phyloP scores from a whole-genome alignment of 176 grass and related monocot genomes.

The Tillandsia fasciculata region DNA sequence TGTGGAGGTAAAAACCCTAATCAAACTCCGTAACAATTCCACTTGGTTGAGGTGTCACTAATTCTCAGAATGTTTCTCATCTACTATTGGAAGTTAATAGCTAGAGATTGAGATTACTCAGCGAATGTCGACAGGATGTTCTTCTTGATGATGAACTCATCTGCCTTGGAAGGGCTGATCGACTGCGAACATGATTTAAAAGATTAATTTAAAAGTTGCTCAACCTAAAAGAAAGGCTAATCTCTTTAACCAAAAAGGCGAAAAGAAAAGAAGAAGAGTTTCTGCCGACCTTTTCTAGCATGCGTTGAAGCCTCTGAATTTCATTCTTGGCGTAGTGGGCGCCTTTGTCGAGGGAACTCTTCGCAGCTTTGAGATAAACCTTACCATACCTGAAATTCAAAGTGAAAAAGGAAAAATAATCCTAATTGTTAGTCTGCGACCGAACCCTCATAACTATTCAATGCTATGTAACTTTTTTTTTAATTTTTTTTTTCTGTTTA shows the following conservation, averaged over 20 bases:
- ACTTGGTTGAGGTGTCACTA: background rate
- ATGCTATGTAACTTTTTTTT: background rate
- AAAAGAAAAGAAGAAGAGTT: background rate
- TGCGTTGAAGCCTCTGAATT: constrained; percentile 71
- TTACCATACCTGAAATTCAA: constrained; percentile 56
- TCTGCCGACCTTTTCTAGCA: constrained; percentile 63
- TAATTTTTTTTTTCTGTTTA: background rate
- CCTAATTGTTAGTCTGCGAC: background rate
- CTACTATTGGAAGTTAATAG: constrained; percentile 11
- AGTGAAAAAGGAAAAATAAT: background rate
- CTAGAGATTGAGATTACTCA: constrained; percentile 33
- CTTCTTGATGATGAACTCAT: constrained; percentile 93
- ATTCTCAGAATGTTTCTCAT: background rate
- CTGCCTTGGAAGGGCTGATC: constrained; percentile 70
- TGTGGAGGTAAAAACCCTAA: background rate
- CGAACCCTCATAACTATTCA: background rate
- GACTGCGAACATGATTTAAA: constrained; percentile 38
- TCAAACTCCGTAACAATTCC: background rate
- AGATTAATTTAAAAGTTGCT: too few relatives aligned
- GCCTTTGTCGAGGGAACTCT: constrained; percentile 67
- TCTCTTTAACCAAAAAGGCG: background rate
- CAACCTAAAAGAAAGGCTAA: background rate
- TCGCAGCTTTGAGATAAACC: constrained; percentile 67
- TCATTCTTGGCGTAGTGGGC: constrained; percentile 70
- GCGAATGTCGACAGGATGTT: constrained; percentile 78